Evolutionary conservation across 306 rosid species (phyloP).

Genomic region (Canavalia gladiata): DNA sequence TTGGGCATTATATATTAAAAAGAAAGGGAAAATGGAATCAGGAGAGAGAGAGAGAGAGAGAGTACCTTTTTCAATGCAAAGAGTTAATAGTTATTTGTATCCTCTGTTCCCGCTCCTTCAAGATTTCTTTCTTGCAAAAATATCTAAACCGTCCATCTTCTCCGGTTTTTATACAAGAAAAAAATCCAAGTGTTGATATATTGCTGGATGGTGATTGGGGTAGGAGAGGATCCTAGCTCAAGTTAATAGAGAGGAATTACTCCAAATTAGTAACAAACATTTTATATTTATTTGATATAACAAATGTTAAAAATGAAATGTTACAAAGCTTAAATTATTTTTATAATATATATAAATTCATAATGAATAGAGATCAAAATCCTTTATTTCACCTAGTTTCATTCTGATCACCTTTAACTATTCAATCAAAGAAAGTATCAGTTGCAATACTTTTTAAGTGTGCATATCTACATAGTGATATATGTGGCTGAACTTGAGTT

Average conservation of each 20-base stretch:
- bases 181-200: no score
- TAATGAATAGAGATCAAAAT: neutral
- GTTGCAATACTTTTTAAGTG: slow-evolving; percentile 2
- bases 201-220: no score
- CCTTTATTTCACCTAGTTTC: neutral
- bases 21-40: neutral
- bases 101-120: no score
- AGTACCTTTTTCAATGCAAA: slow-evolving; percentile 14
- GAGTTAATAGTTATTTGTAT: neutral
- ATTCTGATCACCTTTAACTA: neutral
- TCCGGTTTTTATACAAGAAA: no score
- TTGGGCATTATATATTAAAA: slow-evolving; percentile 37
- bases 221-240: no score
- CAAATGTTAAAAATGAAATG: slow-evolving; percentile 7
- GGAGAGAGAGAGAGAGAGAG: neutral
- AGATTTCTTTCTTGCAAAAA: no score
- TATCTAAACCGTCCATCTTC: no score
- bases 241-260: slow-evolving; percentile 12
- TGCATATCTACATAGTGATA: slow-evolving; percentile 23
- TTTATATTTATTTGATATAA: neutral
- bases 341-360: neutral
- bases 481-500: slow-evolving; percentile 16
- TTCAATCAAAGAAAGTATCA: neutral
- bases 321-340: no score
- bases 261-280: slow-evolving; percentile 9